A percentile compares a stretch with the other conserved stretches of the same genome.
Conservation (phyloP, 768 basidiomycete genomes). For the Xerocomellus dryophilus region DNA sequence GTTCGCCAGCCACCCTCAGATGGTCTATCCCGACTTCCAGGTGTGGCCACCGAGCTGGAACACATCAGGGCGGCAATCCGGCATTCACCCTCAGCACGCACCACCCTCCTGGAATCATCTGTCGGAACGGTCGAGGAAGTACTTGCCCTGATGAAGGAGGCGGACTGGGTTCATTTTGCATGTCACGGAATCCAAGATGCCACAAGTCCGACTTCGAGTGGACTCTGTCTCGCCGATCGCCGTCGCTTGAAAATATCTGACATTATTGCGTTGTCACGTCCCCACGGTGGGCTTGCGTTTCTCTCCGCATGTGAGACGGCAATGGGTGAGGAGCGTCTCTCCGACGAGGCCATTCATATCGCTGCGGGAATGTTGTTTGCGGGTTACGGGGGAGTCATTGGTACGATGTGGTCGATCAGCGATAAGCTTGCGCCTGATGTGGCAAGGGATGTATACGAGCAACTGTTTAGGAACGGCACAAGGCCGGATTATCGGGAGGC, state of each 20-base stretch:
- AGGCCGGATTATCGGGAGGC: not conserved
- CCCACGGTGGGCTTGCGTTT: conserved; percentile 35
- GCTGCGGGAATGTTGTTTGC: conserved; percentile 34
- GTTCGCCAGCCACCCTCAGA: not conserved
- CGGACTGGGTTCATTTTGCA: not conserved
- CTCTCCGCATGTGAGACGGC: conserved; percentile 43
- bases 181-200: not conserved
- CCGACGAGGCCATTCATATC: no score
- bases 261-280: conserved; percentile 1
- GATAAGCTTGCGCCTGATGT: conserved; percentile 18
- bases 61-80: conserved; percentile 7
- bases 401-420: conserved; percentile 42
- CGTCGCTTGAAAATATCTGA: not conserved
- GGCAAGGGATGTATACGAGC: not conserved
- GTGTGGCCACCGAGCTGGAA: conserved; percentile 17
- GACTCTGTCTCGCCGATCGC: not conserved
- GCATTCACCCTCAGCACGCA: no score
- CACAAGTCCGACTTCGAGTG: not conserved
- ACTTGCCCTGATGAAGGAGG: not conserved
- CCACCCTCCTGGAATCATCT: not conserved
- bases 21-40: not conserved
- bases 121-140: conserved; percentile 1
- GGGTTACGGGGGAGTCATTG: conserved; percentile 34
- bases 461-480: not conserved
- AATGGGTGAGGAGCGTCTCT: no score